Evolutionary conservation across 176 grass and related monocot species (phyloP), one percentile per base, ranked within the genome.

Genomic region (Musa acuminata): DNA sequence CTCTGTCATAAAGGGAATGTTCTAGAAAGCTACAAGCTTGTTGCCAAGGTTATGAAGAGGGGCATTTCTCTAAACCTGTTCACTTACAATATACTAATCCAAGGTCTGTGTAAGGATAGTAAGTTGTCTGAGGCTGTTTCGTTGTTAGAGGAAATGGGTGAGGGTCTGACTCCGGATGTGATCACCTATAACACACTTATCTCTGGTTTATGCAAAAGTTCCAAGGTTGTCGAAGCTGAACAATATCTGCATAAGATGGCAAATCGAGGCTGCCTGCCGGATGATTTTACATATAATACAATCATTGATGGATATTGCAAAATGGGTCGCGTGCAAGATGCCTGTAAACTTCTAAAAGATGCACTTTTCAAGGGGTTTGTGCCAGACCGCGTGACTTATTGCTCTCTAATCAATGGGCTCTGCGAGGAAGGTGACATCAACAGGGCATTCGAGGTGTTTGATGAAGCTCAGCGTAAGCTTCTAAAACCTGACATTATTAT

Each of bases 271-370:
- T 90, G 81, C 86, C 65, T 81, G 71, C 94, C 94, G 14, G 89
- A 97, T 87, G 90, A 88, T 88, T 97, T 93, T 83, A 97, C 90
- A 66, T 97, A 93, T 73, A 93, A 97, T 89, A 97, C 90, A 14
- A 85, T 97, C 35, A 89, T 93, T 48, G 82, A 93, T 52, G 94
- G 90, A 43, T 91, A 97, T 77, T 93, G 94, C 83, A 97, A 97
- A 83, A 81, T 81, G 62, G 87, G 85, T 54, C 80, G 81, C 70
- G 80, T 97, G 16, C 85, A 87, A 59, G 82, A 93, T 86, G 90
- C 94, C 19, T 87, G 69, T n/a, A 85, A 88, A 55, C 51, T 92
- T 78, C 85, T 97, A 14, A 97, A 85, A 73, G 94, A 93, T 77
- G 90, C 94, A 43, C 49, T 85, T 52, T 97, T 93, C 66, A 97